Evolutionary conservation across 768 basidiomycete genomes (phyloP).

Genomic region (Amanita inopinata): DNA sequence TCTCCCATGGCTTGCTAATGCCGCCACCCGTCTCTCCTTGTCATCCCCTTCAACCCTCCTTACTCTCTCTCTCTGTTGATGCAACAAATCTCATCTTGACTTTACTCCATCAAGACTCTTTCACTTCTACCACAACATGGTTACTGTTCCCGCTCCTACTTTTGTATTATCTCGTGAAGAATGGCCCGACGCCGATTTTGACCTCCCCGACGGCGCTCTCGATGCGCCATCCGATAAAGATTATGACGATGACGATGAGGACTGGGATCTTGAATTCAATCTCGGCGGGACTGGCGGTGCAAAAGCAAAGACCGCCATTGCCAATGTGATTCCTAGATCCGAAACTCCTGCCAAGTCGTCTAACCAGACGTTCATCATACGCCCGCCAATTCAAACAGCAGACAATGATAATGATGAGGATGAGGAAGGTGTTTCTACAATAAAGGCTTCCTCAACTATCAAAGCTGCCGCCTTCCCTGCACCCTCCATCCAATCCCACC

Average conservation of each 20-base stretch:
- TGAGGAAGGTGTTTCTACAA: constrained; percentile 75
- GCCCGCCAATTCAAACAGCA: constrained; percentile 46
- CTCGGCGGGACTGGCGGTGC: constrained; percentile 47
- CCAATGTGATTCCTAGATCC: constrained; percentile 29
- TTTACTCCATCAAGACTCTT: constrained; percentile 6
- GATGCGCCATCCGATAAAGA: constrained; percentile 59
- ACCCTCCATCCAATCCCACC: constrained; percentile 24
- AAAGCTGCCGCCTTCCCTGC: constrained; percentile 52
- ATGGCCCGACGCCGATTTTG: constrained; percentile 85
- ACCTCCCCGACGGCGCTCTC: constrained; percentile 68
- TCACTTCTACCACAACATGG: constrained; percentile 31
- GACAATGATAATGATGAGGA: constrained; percentile 51
- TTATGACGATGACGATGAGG: constrained; percentile 52
- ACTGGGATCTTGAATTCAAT: constrained; percentile 78
- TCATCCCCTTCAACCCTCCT: no score
- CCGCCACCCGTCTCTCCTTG: constrained; percentile 7
- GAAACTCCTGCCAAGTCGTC: constrained; percentile 24
- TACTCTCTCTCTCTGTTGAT: constrained; percentile 6
- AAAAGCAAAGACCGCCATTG: constrained; percentile 30
- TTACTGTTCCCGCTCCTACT: constrained; percentile 49
- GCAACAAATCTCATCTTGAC: constrained; percentile 3
- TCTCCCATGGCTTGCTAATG: constrained; percentile 7
- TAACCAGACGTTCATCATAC: constrained; percentile 48
- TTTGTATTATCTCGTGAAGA: constrained; percentile 53
- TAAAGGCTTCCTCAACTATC: constrained; percentile 71